A percentile compares a stretch with the other conserved stretches of the same genome.
phyloP scores from a whole-genome alignment of 441 rosid species.

The Croton laevigatus region DNA sequence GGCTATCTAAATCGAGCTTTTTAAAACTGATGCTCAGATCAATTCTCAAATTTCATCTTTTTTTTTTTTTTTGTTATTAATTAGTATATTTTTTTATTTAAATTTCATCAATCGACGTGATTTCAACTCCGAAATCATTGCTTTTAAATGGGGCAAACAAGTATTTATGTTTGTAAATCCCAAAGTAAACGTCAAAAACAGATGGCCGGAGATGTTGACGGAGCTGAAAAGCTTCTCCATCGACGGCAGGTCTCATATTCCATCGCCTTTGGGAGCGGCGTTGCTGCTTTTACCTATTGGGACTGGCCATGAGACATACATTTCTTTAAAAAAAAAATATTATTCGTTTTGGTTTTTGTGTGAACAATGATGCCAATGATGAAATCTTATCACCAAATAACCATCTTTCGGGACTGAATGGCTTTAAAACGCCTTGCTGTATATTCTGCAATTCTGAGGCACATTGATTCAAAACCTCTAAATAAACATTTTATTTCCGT shows the following conservation, averaged over 20 bases:
- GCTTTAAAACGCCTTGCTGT: not conserved
- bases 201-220: constrained; percentile 24
- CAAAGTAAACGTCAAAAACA: constrained; percentile 41
- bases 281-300: constrained; percentile 49
- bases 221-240: constrained; percentile 2
- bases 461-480: not conserved
- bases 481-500: too few species aligned
- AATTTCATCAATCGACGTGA: constrained; percentile 20
- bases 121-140: constrained; percentile 22
- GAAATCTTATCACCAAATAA: not conserved
- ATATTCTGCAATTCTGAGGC: constrained; percentile 10
- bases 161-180: constrained; percentile 34
- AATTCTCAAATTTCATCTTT: not conserved
- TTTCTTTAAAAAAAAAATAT: not conserved
- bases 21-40: constrained; percentile 12
- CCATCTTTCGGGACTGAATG: constrained; percentile 11
- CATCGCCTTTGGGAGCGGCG: constrained; percentile 59
- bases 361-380: not conserved
- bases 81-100: too few species aligned
- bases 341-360: not conserved
- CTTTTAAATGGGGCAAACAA: constrained; percentile 36
- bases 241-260: constrained; percentile 44
- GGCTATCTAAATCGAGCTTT: constrained; percentile 14
- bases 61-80: not conserved
- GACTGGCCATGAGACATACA: constrained; percentile 59